Percentiles rank a stretch among this genome's conserved stretches.
These are phyloP conservation scores for Akebia trifoliata DNA, from an alignment of 164 flowering plant genomes.

Conservation along the genomic window DNA sequence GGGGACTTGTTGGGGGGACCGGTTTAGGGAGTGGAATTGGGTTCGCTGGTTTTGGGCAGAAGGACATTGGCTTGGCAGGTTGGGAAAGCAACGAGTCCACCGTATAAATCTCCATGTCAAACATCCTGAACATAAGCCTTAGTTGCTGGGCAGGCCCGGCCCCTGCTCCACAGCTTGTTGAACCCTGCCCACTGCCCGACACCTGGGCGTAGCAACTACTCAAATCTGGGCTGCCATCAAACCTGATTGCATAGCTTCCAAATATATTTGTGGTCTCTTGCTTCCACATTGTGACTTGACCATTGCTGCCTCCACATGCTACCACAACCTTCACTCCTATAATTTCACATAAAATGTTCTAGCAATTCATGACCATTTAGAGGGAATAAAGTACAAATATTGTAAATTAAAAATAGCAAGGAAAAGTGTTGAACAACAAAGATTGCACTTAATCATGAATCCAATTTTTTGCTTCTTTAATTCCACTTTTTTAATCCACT, in stretches of 20 bases:
- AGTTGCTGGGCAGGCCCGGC: conserved; percentile 53
- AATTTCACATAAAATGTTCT: too few relatives aligned
- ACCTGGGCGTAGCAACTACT: conserved; percentile 60
- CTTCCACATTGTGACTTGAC: conserved; percentile 42
- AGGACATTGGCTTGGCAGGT: conserved; percentile 72
- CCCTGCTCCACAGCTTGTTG: conserved; percentile 42
- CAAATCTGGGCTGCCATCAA: conserved; percentile 66
- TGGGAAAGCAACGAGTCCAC: conserved; percentile 68
- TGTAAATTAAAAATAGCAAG: too few relatives aligned
- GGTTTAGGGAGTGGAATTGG: conserved; percentile 31
- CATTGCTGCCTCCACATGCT: conserved; percentile 51
- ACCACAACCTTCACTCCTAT: conserved; percentile 73
- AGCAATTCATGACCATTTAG: too few relatives aligned
- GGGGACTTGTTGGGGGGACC: conserved; percentile 14
- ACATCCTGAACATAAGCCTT: conserved; percentile 54
- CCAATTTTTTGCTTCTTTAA: too few relatives aligned
- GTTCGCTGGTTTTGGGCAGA: conserved; percentile 45
- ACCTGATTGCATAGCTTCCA: conserved; percentile 60
- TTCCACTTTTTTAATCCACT: too few relatives aligned
- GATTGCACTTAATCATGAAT: too few relatives aligned
- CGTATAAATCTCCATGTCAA: conserved; percentile 49
- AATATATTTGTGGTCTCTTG: conserved; percentile 68
- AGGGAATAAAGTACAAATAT: too few relatives aligned
- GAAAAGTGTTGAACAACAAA: too few relatives aligned
- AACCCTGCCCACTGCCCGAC: conserved; percentile 32